These are phyloP conservation scores for Suillus occidentalis DNA, from an alignment of 768 basidiomycete species.

Conservation along the genomic window DNA sequence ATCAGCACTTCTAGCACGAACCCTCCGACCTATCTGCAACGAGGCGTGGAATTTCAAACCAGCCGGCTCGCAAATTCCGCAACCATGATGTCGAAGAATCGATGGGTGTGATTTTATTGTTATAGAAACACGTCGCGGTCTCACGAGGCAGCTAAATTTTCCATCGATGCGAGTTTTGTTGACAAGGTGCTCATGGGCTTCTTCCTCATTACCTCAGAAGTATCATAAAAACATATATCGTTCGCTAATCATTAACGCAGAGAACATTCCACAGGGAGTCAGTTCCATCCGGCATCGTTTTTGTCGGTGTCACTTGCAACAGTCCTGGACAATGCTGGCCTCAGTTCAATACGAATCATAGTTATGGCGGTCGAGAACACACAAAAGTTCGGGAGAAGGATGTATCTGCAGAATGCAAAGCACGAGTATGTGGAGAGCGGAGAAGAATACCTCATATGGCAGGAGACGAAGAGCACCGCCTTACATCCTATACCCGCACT, in stretches of 20 bases:
- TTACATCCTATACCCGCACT: no score
- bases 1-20: neutral
- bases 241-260: slow-evolving; percentile 12
- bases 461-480: no score
- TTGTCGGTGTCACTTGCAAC: neutral
- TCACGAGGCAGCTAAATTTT: no score
- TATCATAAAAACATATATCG: neutral
- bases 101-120: neutral
- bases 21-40: neutral
- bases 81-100: neutral
- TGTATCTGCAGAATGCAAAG: no score
- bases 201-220: slow-evolving; percentile 30
- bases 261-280: slow-evolving; percentile 24
- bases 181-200: slow-evolving; percentile 18
- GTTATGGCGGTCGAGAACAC: neutral
- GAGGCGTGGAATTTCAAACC: neutral
- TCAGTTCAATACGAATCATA: slow-evolving; percentile 14
- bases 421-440: no score
- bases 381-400: no score
- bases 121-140: neutral
- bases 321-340: slow-evolving; percentile 26
- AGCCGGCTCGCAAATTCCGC: neutral
- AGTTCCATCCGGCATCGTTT: neutral
- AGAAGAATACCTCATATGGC: no score
- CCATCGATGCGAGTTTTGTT: no score